Evolutionary conservation across 1,139 yeast genomes (phyloP), one percentile per base, ranked within the genome.

Genomic region (Taphrina flavorubra): DNA sequence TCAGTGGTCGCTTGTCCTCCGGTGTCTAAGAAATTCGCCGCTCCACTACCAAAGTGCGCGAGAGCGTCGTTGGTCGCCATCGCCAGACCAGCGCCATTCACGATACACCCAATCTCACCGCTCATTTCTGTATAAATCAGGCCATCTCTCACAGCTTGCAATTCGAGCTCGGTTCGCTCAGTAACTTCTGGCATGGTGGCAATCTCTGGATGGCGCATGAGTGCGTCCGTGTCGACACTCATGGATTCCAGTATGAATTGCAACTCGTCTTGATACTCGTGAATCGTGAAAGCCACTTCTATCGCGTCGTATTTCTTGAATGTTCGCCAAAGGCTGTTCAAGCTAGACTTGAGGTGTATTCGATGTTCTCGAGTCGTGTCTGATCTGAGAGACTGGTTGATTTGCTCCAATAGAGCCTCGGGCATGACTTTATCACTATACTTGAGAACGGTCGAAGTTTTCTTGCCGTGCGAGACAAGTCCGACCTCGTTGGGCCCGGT

Each of bases 1-100:
- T 44, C 68, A 14, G 68, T 55, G 8, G 68, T 63, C 39, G 68
- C 68, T 14, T 56, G 68, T n/a, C 68, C 68, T n/a, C 68, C 68
- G 8, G 68, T 56, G 39, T 63, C 68, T 7, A 63, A 47, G 31
- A 63, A 63, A 37, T 63, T 63, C 2, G 68, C 68, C 18, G 68
- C 58, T 8, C 56, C 40, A 13, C 61, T 49, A 16, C 68, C 68
- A 40, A 46, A 55, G 31, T 49, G 56, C 3, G 20, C 44, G 6
- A 63, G 14, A n/a, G 49, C 46, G 51, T 63, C 68, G n/a, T 55
- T 55, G 13, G 68, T 63, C 31, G 68, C 60, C 68, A 63, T 63
- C 14, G 68, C 68, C 16, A 63, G 61, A 5, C 68, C 68, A 13
- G 68, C 68, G 11, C 68, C 68, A 46, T 63, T 63, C 6, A 63